phyloP scores from a whole-genome alignment of 1,284 basidiomycete species.

The Lignosus rhinocerotis region DNA sequence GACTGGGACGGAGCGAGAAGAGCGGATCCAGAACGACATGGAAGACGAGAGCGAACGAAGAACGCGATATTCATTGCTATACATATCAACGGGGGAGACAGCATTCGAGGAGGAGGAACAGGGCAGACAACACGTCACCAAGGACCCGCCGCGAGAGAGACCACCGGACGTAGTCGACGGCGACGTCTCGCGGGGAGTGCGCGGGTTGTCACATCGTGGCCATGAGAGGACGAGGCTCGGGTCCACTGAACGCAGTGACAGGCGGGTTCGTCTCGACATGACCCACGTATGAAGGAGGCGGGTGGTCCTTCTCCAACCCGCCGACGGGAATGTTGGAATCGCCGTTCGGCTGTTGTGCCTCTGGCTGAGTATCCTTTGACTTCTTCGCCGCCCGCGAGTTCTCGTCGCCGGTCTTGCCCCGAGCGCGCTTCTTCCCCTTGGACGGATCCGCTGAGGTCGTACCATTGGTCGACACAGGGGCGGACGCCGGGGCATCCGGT shows the following conservation, averaged over 20 bases:
- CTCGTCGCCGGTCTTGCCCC: constrained; percentile 32
- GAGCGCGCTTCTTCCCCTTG: constrained; percentile 28
- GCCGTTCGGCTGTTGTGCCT: constrained; percentile 14
- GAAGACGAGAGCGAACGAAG: background rate
- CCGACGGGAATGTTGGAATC: constrained; percentile 2
- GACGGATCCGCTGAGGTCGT: constrained; percentile 14
- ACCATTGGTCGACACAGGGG: constrained; percentile 16
- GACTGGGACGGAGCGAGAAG: background rate
- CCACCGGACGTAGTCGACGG: background rate
- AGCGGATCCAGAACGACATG: constrained; percentile 1
- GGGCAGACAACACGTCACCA: background rate
- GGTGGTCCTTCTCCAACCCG: constrained; percentile 12
- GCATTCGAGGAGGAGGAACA: background rate
- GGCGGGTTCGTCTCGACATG: constrained; percentile 12
- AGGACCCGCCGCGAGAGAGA: background rate
- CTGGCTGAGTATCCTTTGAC: constrained; percentile 28
- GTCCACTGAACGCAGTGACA: constrained; percentile 19
- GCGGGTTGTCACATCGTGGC: constrained; percentile 15
- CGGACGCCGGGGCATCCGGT: constrained; percentile 24
- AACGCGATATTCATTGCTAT: background rate
- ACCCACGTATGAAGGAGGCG: constrained; percentile 4
- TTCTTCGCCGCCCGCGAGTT: constrained; percentile 37
- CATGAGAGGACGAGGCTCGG: constrained; percentile 24
- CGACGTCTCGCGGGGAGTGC: background rate
- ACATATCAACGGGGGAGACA: background rate